Evolutionary conservation across 1,139 yeast species (phyloP), one percentile per base, ranked within the genome.

Genomic region (Saccharomyces hybrid): DNA sequence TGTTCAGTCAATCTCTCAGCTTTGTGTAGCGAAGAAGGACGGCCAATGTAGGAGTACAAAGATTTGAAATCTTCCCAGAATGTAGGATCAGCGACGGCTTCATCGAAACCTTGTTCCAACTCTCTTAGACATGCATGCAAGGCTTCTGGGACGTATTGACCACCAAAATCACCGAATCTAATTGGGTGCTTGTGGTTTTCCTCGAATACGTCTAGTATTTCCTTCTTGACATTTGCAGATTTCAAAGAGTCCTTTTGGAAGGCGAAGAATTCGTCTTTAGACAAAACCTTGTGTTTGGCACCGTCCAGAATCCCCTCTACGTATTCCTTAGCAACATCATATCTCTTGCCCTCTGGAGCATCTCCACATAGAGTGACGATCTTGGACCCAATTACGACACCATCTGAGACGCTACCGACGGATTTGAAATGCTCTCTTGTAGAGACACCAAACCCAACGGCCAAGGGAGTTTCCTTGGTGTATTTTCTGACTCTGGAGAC

Each of bases 91-190:
- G 91, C 89, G 59, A 84, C 83, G 14, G 97, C 97, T 49, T 78
- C 80, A 69, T 87, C 91, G 70, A 91, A 95, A 6, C 90, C 97
- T 55, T 71, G 76, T 74, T 93, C 98, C 57, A 95, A 80, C 73
- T 95, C 96, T 58, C 83, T 81, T 62, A 93, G 78, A 76, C 98
- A 93, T 48, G 96, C 81, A 72, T 91, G 95, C 66, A 93, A 77
- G 25, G 96, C 91, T 75, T 93, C 99, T 48, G 99, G 99, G 34
- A 95, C 98, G 69, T 88, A 93, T 75, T 93, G 99, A 56, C 99
- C 99, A 70, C 99, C 99, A 68, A 89, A 95, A 54, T 84, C 91
- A 66, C 99, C 99, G 65, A 91, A 93, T 61, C 86, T 79, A 49
- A 90, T 83, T 61, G 84, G 81, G 66, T 78, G 86, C 58, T 82